Base-by-base conservation (phyloP, 345 rosid genomes). In the Balakata baccata region DNA sequence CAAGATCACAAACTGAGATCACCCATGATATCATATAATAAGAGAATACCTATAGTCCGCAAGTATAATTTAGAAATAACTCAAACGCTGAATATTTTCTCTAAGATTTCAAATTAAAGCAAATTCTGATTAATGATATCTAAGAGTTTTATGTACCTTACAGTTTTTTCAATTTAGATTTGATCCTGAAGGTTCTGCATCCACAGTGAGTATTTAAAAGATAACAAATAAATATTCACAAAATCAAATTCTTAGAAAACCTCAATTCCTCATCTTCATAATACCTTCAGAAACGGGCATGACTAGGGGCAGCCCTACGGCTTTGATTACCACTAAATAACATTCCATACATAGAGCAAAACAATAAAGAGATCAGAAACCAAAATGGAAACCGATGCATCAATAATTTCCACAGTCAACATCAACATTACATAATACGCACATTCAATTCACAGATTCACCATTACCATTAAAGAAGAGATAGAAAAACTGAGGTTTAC, bases 401-500 rank as follows among this genome's bases (percentile, higher is more conserved):
- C 20, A 43, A 25, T n/a, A n/a, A n/a, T n/a, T n/a, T n/a, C n/a
- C n/a, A n/a, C n/a, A n/a, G n/a, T n/a, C n/a, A n/a, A n/a, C n/a
- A n/a, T n/a, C n/a, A n/a, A n/a, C n/a, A 29, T 29, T 29, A 52
- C 29, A 23, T 53, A 56, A 43, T 47, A 52, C 3, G 14, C 38
- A 29, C 34, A 29, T 29, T 29, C 34, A 14, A 63, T 63, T 51
- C 56, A 17, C 18, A 51, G 18, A 58, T 56, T 29, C 34, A 1
- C 34, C 4, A 1, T 13, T 20, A 64, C 54, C 54, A 5, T 14
- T 34, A 53, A 46, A 8, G 22, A 47, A 11, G 56, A 29, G 25
- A 12, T n/a, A 20, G 60, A 68, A 63, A n/a, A 17, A 74, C 56
- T 6, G 22, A 17, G 12, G 41, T 14, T 17, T 45, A 92, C 98